phyloP scores from a whole-genome alignment of 202 grass and related monocot species.

The Schoenoplectus tabernaemontani region DNA sequence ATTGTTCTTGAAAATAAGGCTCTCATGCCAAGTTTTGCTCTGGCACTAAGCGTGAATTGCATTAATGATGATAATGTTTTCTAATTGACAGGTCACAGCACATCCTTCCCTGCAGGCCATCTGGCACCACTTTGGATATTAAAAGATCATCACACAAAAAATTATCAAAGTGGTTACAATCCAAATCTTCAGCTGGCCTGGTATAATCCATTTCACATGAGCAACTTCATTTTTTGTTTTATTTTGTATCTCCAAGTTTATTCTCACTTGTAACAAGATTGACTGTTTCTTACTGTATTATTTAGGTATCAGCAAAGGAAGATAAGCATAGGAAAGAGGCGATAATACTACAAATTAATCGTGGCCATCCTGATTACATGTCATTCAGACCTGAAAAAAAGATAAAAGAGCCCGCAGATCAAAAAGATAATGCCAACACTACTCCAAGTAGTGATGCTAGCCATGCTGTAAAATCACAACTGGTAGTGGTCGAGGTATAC shows the following conservation, averaged over 20 bases:
- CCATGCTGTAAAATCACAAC: conserved; percentile 32
- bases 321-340: conserved; percentile 86
- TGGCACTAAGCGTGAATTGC: neutral
- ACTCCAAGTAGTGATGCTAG: conserved; percentile 30
- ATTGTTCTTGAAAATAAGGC: too few species aligned
- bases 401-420: conserved; percentile 44
- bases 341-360: conserved; percentile 45
- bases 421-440: conserved; percentile 33
- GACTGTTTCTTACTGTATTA: neutral
- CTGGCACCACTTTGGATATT: conserved; percentile 79
- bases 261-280: conserved; percentile 5
- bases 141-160: conserved; percentile 95
- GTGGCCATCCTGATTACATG: conserved; percentile 60
- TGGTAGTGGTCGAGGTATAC: conserved; percentile 78
- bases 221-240: neutral
- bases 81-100: conserved; percentile 65
- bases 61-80: neutral
- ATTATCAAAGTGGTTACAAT: conserved; percentile 81
- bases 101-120: conserved; percentile 80
- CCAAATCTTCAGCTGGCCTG: conserved; percentile 70
- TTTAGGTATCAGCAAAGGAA: conserved; percentile 73
- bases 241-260: conserved; percentile 20
- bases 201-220: conserved; percentile 39
- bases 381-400: conserved; percentile 71
- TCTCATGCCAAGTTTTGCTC: neutral